Conservation (phyloP, 2,329 filamentous ascomycete species). For the Diaporthe citri region DNA sequence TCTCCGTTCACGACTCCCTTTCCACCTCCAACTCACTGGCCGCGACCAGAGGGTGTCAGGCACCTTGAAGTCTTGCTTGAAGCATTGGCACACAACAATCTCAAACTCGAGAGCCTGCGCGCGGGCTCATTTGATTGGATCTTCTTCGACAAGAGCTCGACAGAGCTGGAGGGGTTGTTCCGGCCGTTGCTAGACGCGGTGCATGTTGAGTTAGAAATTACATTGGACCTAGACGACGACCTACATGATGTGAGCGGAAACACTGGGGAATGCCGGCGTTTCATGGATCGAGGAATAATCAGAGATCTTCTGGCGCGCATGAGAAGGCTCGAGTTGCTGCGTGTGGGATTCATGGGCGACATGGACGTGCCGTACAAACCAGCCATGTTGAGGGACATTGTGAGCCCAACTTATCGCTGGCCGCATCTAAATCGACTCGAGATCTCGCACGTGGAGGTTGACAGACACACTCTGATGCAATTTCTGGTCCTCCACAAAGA, state of each 20-base stretch:
- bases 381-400: background rate
- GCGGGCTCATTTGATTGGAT: background rate
- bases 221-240: background rate
- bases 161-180: background rate
- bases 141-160: background rate
- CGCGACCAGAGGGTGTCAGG: background rate
- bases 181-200: background rate
- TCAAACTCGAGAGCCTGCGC: background rate
- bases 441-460: background rate
- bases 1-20: background rate
- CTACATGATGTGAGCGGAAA: background rate
- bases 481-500: background rate
- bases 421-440: background rate
- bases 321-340: background rate
- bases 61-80: slow-evolving; percentile 12
- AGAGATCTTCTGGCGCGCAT: background rate
- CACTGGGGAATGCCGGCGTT: background rate
- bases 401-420: background rate
- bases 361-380: background rate
- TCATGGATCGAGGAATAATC: background rate
- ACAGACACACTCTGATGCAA: background rate
- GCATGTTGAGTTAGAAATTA: background rate
- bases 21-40: background rate
- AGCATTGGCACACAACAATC: background rate
- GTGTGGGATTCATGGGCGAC: background rate